These are phyloP conservation scores for Chaetothyriales sp. DNA, from an alignment of 2,329 filamentous ascomycete species.

Conservation along the genomic window DNA sequence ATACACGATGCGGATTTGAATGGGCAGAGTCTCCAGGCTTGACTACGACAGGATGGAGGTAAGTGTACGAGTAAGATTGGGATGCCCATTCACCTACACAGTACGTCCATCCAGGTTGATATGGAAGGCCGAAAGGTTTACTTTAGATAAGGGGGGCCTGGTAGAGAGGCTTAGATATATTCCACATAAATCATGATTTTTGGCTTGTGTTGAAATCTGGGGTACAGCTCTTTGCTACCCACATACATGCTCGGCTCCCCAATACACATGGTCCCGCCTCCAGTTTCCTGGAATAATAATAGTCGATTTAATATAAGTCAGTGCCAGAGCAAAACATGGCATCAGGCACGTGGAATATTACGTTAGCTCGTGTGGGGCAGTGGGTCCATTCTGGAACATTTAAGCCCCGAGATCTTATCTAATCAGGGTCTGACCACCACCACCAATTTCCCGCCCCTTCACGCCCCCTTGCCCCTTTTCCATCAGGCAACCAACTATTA, in stretches of 20 bases:
- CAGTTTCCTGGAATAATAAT: background rate
- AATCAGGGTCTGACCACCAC: background rate
- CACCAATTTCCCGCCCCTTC: too few species aligned
- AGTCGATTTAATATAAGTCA: too few species aligned
- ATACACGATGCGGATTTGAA: background rate
- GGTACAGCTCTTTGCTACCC: too few species aligned
- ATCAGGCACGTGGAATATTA: too few species aligned
- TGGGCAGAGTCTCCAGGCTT: background rate
- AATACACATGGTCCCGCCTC: background rate
- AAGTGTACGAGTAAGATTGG: background rate
- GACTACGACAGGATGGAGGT: background rate
- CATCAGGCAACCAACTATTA: too few species aligned
- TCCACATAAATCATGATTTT: background rate
- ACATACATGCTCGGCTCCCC: background rate
- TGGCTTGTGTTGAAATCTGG: background rate
- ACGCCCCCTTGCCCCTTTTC: background rate
- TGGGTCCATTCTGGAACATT: background rate
- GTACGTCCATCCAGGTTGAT: background rate
- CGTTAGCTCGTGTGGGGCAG: too few species aligned
- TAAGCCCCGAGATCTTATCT: background rate
- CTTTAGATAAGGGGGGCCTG: background rate
- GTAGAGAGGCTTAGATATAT: background rate
- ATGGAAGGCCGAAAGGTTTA: background rate
- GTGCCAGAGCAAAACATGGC: too few species aligned
- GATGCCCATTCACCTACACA: background rate